These are phyloP conservation scores for Helichrysum umbraculigerum DNA, from an alignment of 129 eudicot genomes.

Conservation along the genomic window DNA sequence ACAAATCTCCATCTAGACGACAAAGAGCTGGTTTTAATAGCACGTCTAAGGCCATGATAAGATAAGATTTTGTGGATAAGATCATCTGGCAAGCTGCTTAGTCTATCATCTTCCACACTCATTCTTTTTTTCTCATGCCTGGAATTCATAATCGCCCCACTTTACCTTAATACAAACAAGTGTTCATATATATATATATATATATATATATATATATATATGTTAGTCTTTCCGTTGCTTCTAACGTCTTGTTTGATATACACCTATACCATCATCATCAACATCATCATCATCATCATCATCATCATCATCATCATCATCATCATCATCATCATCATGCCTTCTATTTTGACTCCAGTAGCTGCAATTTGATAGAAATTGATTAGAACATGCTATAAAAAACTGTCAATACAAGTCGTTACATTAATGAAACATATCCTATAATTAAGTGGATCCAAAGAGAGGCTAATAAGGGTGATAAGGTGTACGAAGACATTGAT, in stretches of 20 bases:
- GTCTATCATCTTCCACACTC: not conserved
- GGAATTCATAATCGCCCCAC: not conserved
- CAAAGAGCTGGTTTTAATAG: constrained; percentile 1
- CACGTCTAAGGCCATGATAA: not conserved
- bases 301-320: no score
- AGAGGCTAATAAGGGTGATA: no score
- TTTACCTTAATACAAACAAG: not conserved
- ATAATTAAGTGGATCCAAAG: no score
- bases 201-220: no score
- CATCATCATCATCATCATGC: no score
- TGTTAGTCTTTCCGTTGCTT: no score
- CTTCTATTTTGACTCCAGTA: not conserved
- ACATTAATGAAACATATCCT: not conserved
- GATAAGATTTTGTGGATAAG: constrained; percentile 15
- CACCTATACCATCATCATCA: no score
- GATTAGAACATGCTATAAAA: not conserved
- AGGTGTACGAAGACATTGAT: no score
- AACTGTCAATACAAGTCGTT: no score
- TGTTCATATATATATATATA: no score
- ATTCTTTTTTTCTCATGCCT: not conserved
- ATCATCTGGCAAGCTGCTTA: constrained; percentile 19
- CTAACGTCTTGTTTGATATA: no score
- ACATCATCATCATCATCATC: no score
- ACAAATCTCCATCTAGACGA: constrained; percentile 16
- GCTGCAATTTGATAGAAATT: not conserved